Base-by-base conservation (phyloP, 305 asterid species). In the Fraxinus sp. region DNA sequence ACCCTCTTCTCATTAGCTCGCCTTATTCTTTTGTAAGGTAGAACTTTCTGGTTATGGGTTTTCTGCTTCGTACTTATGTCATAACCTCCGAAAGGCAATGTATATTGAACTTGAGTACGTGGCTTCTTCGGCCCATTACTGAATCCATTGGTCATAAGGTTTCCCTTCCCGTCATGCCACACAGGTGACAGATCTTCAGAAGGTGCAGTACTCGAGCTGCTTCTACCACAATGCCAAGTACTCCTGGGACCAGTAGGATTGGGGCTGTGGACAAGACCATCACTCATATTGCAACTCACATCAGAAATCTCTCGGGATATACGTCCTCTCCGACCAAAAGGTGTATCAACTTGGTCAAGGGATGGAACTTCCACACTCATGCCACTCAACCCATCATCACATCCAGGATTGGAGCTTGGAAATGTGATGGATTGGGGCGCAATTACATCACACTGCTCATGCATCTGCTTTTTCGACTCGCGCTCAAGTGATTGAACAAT, bases 71-170 rank as follows among this genome's bases (percentile, higher is more conserved):
- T 87, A 81, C 87, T 84, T 68, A 83, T 44, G 85, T 91, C 96
- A 79, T 82, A 84, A 84, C 92, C 94, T 83, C 88, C 91, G 72
- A 81, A 88, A 82, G 99, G 98, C 90, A 93, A 80, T 75, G 97
- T 88, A 89, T 97, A 97, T 75, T 90, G 97, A 73, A 97, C 98
- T 83, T 89, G 98, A 57, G 98, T 93, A 62, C 98, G 91, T 78
- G 97, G 98, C 89, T 88, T 95, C 91, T 92, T 97, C 4, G 97
- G 98, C 75, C 98, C 98, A 84, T 83, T 91, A 76, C 93, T 87
- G 78, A 94, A 96, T 70, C 92, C 97, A 81, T 82, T 87, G 83
- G 85, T 83, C 70, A 83, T 80, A 78, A 87, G 81, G 62, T 89
- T 88, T 18, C 91, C 81, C 85, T 88, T 90, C 66, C 90, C 90